Base-by-base conservation (phyloP, 106 monocot genomes). In the Dioscorea alata region DNA sequence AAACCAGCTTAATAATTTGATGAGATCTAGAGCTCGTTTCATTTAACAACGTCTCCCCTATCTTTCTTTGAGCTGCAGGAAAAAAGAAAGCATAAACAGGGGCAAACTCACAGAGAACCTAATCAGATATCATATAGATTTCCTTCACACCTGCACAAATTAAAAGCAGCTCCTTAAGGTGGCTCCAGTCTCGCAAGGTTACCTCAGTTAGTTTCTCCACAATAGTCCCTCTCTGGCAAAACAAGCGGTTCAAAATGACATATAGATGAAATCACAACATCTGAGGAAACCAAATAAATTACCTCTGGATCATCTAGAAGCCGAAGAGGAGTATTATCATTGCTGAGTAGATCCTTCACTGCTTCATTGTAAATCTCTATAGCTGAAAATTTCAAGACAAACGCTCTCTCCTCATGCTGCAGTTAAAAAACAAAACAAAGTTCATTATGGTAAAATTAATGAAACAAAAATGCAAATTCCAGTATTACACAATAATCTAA, bases 331-430 rank as follows among this genome's bases (percentile, higher is more conserved):
- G 87, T 78, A 49, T 49, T 74, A 23, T 99, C 99, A 65, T 69
- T 72, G 78, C 83, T 93, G 21, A 99, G 88, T 23, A 99, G 88
- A 88, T 99, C 99, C 70, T 75, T 85, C 23, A 99, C 99, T n/a
- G 81, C 87, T 88, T 99, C 99, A 76, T 99, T 99, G 60, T 99
- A 99, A 42, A 99, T 99, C 72, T 99, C 99, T 24, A 99, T 81
- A 33, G 99, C 99, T 7, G 99, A 93, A 32, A 99, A 90, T 60
- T 90, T 99, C 73, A 99, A 66, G 31, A 90, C 70, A 73, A 90
- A 99, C 67, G 78, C 87, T 67, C 99, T 90, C 79, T 93, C 99
- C 69, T 93, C 79, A 79, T 93, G 99, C 99, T 99, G 84, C 59
- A 76, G 49, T 70, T 42, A 3, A 23, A 13, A 3, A 23, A 13